Evolutionary conservation across 23 red algal species (phyloP).

Genomic region (Chondrus crispus): DNA sequence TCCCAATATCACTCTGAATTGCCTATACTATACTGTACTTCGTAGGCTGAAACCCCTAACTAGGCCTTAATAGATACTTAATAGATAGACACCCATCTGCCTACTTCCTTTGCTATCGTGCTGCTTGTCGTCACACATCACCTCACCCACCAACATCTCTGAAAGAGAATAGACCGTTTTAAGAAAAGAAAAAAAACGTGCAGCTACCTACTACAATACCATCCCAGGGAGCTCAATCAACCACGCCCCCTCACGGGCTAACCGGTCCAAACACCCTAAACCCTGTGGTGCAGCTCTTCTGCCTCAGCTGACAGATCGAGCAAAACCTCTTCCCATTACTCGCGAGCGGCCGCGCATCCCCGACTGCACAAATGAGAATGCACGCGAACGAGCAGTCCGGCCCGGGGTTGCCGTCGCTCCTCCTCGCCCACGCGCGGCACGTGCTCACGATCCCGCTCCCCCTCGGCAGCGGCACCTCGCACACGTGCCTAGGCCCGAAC

Average conservation of each 20-base stretch:
- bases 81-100: too few species aligned
- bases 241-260: neutral
- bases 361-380: neutral
- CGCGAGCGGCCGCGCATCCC: neutral
- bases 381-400: conserved; percentile 30
- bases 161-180: too few species aligned
- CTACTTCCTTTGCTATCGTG: too few species aligned
- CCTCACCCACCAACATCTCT: too few species aligned
- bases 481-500: neutral
- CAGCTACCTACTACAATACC: too few species aligned
- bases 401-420: conserved; percentile 16
- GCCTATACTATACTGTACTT: too few species aligned
- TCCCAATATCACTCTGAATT: too few species aligned
- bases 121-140: too few species aligned
- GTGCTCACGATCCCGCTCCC: neutral
- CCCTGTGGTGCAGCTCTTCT: neutral
- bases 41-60: too few species aligned
- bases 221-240: too few species aligned
- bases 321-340: conserved; percentile 28
- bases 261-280: neutral
- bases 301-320: neutral
- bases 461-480: neutral
- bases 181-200: too few species aligned
- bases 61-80: too few species aligned
- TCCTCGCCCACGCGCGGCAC: conserved; percentile 27